Evolutionary conservation across 306 rosid species (phyloP).

Genomic region (Dalbergia oliveri): DNA sequence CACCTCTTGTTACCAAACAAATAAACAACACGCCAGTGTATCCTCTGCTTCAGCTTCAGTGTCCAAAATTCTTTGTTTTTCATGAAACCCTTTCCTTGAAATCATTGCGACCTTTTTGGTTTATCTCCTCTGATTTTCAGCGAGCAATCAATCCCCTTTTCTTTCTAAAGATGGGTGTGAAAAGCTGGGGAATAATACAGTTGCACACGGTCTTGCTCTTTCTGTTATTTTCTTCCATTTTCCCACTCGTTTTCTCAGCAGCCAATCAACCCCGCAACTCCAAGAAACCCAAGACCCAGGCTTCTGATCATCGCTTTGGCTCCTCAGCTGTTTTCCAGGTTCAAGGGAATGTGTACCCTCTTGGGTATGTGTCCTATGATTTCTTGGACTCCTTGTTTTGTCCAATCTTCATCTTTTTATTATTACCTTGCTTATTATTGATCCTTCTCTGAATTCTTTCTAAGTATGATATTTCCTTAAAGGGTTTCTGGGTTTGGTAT

Average conservation of each 20-base stretch:
- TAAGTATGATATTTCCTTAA: not conserved
- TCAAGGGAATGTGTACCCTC: slow-evolving; percentile 88
- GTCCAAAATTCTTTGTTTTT: not conserved
- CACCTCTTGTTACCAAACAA: not conserved
- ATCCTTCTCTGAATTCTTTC: not conserved
- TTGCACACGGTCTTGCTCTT: slow-evolving; percentile 39
- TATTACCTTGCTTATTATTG: slow-evolving; percentile 16
- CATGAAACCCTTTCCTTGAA: not conserved
- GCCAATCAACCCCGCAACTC: slow-evolving; percentile 48
- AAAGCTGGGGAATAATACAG: slow-evolving; percentile 20
- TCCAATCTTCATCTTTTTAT: not conserved
- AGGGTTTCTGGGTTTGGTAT: not conserved
- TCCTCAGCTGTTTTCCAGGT: slow-evolving; percentile 72
- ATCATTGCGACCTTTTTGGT: not conserved
- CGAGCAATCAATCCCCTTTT: not conserved
- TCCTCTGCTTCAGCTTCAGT: not conserved
- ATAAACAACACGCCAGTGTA: not conserved
- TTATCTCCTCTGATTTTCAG: not conserved
- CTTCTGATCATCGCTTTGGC: slow-evolving; percentile 27
- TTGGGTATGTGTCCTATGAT: slow-evolving; percentile 63
- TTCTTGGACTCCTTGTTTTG: not conserved
- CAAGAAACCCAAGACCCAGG: slow-evolving; percentile 4
- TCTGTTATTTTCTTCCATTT: slow-evolving; percentile 53
- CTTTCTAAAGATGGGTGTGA: slow-evolving; percentile 23
- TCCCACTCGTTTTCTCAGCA: slow-evolving; percentile 64